Conservation (phyloP, 805 yeast genomes). For the Teunomyces lycoperdinae region DNA sequence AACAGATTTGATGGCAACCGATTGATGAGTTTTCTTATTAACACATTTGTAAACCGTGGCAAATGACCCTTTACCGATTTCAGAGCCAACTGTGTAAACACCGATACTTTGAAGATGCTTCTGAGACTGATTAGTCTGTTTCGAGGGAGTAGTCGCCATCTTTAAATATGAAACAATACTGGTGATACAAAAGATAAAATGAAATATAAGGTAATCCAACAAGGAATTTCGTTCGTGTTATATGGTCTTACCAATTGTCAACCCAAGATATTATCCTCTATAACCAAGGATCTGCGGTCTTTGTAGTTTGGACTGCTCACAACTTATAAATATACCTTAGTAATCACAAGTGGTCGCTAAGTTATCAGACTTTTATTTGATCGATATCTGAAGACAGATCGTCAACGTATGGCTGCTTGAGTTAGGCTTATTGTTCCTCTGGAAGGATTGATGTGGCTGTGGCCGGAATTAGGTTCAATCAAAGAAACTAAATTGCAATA, state of each 20-base stretch:
- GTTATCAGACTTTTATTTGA: neutral
- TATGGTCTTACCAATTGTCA: too few species aligned
- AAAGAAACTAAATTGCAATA: neutral
- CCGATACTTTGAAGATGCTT: constrained; percentile 31
- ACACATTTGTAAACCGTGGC: constrained; percentile 92
- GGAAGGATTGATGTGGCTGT: neutral
- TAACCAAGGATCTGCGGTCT: too few species aligned
- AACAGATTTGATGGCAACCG: constrained; percentile 90
- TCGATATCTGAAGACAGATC: neutral
- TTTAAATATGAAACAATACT: neutral
- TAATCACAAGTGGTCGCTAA: neutral
- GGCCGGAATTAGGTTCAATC: neutral
- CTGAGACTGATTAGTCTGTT: neutral
- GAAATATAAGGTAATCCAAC: too few species aligned
- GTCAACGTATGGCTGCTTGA: neutral
- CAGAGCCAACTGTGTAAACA: constrained; percentile 62
- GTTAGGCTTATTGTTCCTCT: neutral
- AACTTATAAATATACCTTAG: neutral
- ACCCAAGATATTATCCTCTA: too few species aligned
- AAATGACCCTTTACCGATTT: constrained; percentile 94
- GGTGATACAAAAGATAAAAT: too few species aligned
- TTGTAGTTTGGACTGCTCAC: neutral
- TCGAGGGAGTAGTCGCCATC: neutral
- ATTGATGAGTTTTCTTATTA: constrained; percentile 46
- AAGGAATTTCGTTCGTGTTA: too few species aligned